Conservation (phyloP, 306 rosid genomes). For the Glycine soja region DNA sequence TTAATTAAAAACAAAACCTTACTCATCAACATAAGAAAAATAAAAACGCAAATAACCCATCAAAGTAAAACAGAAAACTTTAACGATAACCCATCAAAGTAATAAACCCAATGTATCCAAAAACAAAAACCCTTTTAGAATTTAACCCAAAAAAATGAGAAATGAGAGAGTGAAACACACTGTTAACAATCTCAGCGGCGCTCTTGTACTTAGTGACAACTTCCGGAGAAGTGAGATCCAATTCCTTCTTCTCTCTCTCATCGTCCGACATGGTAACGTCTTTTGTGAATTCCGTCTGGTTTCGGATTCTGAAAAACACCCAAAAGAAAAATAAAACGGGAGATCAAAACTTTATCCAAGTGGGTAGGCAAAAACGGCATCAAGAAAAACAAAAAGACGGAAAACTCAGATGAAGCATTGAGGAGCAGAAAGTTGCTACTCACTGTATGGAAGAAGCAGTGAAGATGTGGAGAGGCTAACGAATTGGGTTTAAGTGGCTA, state of each 20-base stretch:
- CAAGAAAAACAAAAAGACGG: too few species aligned
- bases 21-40: background rate
- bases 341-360: background rate
- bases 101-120: background rate
- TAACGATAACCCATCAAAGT: background rate
- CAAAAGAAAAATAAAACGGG: background rate
- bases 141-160: background rate
- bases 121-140: background rate
- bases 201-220: conserved; percentile 96
- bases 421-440: conserved; percentile 29
- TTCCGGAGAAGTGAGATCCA: conserved; percentile 90
- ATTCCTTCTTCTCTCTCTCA: conserved; percentile 96
- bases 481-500: conserved; percentile 13
- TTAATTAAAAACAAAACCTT: background rate
- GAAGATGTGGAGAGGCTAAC: background rate
- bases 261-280: conserved; percentile 78
- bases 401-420: background rate
- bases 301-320: conserved; percentile 22
- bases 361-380: background rate
- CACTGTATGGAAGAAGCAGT: background rate
- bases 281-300: background rate
- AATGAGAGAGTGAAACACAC: conserved; percentile 46
- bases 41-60: background rate
- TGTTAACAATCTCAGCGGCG: conserved; percentile 87
- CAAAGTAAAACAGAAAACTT: too few species aligned